phyloP scores from a whole-genome alignment of 2,329 filamentous ascomycete genomes.

The Lecanicillium sp. region DNA sequence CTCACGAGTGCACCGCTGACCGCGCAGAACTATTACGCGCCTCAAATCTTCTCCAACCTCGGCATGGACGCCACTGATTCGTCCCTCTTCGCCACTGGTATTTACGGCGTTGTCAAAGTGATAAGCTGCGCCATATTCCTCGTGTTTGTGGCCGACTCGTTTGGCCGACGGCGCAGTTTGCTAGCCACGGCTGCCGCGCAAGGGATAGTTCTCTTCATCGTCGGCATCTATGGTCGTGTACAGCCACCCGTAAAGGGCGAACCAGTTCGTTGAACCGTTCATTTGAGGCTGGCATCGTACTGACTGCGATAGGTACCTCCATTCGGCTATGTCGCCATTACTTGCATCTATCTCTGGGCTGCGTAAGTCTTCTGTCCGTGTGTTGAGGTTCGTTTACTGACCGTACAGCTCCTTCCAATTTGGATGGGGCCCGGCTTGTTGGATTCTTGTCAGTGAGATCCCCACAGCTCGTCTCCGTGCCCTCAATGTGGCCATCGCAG shows the following conservation, averaged over 20 bases:
- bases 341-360: slow-evolving; percentile 68
- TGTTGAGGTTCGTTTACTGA: slow-evolving; percentile 16
- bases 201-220: slow-evolving; percentile 59
- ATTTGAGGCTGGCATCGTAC: neutral
- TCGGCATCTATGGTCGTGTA: slow-evolving; percentile 64
- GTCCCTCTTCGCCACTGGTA: slow-evolving; percentile 64
- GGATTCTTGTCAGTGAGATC: slow-evolving; percentile 66
- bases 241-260: slow-evolving; percentile 48
- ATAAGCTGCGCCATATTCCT: slow-evolving; percentile 58
- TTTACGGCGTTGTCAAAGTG: slow-evolving; percentile 69
- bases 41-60: slow-evolving; percentile 61
- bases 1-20: slow-evolving; percentile 30
- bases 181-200: slow-evolving; percentile 60
- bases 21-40: slow-evolving; percentile 57
- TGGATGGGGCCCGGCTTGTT: slow-evolving; percentile 65
- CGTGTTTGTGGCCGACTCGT: slow-evolving; percentile 60
- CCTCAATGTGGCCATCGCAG: slow-evolving; percentile 61
- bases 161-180: slow-evolving; percentile 56
- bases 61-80: slow-evolving; percentile 51
- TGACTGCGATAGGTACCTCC: slow-evolving; percentile 41
- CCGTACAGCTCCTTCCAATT: slow-evolving; percentile 54
- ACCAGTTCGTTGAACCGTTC: slow-evolving; percentile 28
- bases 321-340: slow-evolving; percentile 64
- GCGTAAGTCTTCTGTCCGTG: slow-evolving; percentile 26
- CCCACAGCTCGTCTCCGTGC: slow-evolving; percentile 60